Percentiles rank a stretch among this genome's conserved stretches.
These are phyloP conservation scores for Schoenoplectus tabernaemontani DNA, from an alignment of 202 grass and related monocot genomes.

Conservation along the genomic window DNA sequence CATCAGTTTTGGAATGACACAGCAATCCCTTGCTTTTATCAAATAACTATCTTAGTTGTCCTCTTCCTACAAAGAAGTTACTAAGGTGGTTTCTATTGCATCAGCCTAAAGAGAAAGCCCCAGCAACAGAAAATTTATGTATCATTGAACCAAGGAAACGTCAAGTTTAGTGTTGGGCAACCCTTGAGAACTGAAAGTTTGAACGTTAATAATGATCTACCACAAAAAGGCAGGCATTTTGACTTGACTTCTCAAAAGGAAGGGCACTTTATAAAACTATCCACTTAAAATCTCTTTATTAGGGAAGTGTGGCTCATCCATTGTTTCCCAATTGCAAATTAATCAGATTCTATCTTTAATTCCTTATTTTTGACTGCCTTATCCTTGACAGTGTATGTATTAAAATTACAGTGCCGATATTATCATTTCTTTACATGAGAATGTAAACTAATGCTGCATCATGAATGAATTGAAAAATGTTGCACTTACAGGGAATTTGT, in stretches of 20 bases:
- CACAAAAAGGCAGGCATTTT: no score
- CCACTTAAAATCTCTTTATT: not conserved
- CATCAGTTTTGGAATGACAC: not conserved
- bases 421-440: not conserved
- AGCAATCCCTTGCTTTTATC: not conserved
- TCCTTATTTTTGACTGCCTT: not conserved
- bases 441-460: not conserved
- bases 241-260: no score
- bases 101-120: not conserved
- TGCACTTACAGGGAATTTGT: slow-evolving; percentile 30
- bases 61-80: no score
- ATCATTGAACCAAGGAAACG: not conserved
- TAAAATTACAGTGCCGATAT: no score
- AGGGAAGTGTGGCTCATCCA: not conserved
- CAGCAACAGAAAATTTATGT: not conserved
- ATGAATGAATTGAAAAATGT: not conserved
- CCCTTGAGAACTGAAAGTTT: not conserved
- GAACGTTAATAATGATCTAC: no score
- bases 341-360: not conserved
- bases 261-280: no score
- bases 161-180: not conserved
- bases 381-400: not conserved
- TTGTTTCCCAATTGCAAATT: not conserved
- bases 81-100: no score
- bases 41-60: no score